Conservation (phyloP, 108 stramenopile genomes). For the Aurantiochytrium sp. region DNA sequence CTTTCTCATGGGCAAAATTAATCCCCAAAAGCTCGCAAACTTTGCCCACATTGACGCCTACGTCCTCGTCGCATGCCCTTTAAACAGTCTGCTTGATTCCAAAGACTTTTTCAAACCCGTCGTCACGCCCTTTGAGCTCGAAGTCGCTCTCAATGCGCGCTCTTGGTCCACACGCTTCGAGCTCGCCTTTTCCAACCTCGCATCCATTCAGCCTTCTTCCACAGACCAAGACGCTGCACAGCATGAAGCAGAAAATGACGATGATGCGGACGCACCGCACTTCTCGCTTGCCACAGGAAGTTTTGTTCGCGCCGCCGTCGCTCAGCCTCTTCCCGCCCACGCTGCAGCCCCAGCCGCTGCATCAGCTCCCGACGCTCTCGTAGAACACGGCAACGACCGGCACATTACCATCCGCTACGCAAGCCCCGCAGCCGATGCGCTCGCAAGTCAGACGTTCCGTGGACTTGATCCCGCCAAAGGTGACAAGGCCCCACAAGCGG, state of each 20-base stretch:
- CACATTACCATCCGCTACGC: not conserved
- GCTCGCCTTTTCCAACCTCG: not conserved
- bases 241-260: conserved; percentile 16
- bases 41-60: conserved; percentile 91
- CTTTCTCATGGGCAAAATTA: conserved; percentile 84
- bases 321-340: not conserved
- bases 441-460: conserved; percentile 65
- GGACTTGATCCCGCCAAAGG: conserved; percentile 68
- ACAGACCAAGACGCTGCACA: conserved; percentile 18
- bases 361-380: not conserved
- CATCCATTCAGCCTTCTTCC: not conserved
- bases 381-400: conserved; percentile 12
- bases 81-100: conserved; percentile 66
- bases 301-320: conserved; percentile 46
- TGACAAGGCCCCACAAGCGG: conserved; percentile 58
- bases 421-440: conserved; percentile 54
- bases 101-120: conserved; percentile 63
- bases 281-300: conserved; percentile 68
- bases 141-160: conserved; percentile 69
- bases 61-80: conserved; percentile 79
- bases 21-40: conserved; percentile 81
- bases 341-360: not conserved
- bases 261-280: conserved; percentile 45
- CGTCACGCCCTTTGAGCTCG: conserved; percentile 84
- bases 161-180: conserved; percentile 74